Base-by-base conservation (phyloP, 306 rosid genomes). In the Astragalus glycyphyllos region DNA sequence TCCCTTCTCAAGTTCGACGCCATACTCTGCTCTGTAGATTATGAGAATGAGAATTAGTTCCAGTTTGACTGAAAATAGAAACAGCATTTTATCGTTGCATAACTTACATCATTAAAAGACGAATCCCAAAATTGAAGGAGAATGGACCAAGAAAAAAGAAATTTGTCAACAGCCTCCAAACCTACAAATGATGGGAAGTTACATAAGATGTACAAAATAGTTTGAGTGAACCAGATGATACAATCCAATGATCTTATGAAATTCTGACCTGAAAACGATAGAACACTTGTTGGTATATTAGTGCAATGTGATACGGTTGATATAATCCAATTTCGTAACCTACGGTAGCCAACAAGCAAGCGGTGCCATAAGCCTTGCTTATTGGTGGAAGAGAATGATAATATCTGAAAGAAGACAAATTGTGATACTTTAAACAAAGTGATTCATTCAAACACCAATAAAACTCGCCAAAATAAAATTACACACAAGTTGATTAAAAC, bases 1-100 rank as follows among this genome's bases (percentile, higher is more conserved):
- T 58, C 91, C 96, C 53, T 83, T 86, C 83, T 94, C 99, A 74
- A 94, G 95, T 81, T 94, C 97, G 45, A 94, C 97, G 14, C 99
- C 99, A 76, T 94, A 94, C 74, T 97, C 85, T 70, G 84, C 84
- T 87, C 99, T 94, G 86, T 47, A 62, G 16, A 65, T 73, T 70
- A 73, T 14, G 44, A 57, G 59, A 49, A 73, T 14, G 44, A 57
- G 59, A 49, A 79, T 5, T 49, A 56, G 58, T 34, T 66, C 53
- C 55, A 62, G 59, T 71, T 42, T 34, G 41, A 15, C 48, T 32
- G 46, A 49, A 63, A 57, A 10, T 9, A 6, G 15, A 45, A 75
- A 75, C 66, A 32, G 47, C 7, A 72, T 23, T 31, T 66, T 46
- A 79, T 34, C 3, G 8, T 48, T 38, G 11, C 37, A 65, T 64